Conservation (phyloP, 148 eudicot genomes). For the Rhododendron molle region DNA sequence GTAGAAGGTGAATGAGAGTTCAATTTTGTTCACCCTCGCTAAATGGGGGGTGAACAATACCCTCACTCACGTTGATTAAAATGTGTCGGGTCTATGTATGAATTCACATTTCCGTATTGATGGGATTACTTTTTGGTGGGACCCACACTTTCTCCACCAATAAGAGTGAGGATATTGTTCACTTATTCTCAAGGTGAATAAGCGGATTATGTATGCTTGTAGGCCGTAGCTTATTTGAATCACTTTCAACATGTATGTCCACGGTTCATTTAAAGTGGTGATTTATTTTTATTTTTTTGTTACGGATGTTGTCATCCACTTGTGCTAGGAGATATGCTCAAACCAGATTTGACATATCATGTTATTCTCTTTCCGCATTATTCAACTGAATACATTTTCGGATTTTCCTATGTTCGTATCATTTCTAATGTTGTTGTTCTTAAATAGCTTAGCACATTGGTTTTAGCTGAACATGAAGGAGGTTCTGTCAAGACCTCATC, state of each 20-base stretch:
- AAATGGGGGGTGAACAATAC: too few relatives aligned
- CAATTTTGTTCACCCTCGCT: too few relatives aligned
- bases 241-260: background rate
- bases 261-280: background rate
- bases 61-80: too few relatives aligned
- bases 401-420: background rate
- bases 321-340: background rate
- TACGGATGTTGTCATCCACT: background rate
- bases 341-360: background rate
- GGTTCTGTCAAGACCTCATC: conserved; percentile 60
- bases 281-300: background rate
- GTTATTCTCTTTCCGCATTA: background rate
- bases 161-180: too few relatives aligned
- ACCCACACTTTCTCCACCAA: too few relatives aligned
- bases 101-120: too few relatives aligned
- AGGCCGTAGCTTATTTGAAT: too few relatives aligned
- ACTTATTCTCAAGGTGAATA: background rate
- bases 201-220: background rate
- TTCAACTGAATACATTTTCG: background rate
- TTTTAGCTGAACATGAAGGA: conserved; percentile 90
- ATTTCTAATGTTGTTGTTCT: background rate
- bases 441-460: conserved; percentile 72
- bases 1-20: background rate
- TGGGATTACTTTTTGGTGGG: too few relatives aligned
- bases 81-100: too few relatives aligned